Percentiles rank a stretch among this genome's conserved stretches.
Conservation (phyloP, 2,329 filamentous ascomycete species). For the Aureobasidium namibiae region DNA sequence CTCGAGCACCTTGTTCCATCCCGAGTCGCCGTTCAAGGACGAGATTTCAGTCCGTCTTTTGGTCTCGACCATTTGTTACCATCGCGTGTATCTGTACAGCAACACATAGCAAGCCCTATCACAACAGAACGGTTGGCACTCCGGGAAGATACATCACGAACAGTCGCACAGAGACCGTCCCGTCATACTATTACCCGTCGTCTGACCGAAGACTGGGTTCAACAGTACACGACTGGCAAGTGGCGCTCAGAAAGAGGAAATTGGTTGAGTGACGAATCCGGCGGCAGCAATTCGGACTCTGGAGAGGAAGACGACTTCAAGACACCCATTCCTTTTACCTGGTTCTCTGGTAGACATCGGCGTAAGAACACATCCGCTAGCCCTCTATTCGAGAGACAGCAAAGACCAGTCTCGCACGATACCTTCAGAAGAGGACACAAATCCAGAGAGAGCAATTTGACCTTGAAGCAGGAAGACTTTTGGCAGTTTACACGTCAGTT, state of each 20-base stretch:
- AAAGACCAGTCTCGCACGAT: constrained; percentile 2
- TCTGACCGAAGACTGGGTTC: constrained; percentile 77
- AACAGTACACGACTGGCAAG: constrained; percentile 53
- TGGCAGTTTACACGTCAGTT: constrained; percentile 28
- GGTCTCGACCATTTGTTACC: constrained; percentile 29
- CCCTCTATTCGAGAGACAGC: not conserved
- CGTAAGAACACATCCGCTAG: constrained; percentile 9
- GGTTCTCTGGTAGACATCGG: constrained; percentile 14
- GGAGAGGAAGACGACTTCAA: constrained; percentile 17
- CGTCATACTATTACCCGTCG: constrained; percentile 37
- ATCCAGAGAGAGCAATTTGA: constrained; percentile 36
- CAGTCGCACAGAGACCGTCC: not conserved
- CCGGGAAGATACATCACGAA: not conserved
- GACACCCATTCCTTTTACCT: constrained; percentile 15
- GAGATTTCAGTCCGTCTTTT: constrained; percentile 19
- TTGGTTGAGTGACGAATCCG: constrained; percentile 75
- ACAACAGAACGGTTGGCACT: constrained; percentile 9
- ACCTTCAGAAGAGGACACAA: constrained; percentile 28
- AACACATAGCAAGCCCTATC: constrained; percentile 9
- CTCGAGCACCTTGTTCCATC: constrained; percentile 28
- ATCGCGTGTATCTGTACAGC: constrained; percentile 18
- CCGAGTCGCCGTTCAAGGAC: constrained; percentile 16
- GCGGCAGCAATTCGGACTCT: constrained; percentile 47
- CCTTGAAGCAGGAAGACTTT: constrained; percentile 43
- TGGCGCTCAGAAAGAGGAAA: constrained; percentile 68